Base-by-base conservation (phyloP, 2,329 filamentous ascomycete species). In the Aspergillus sp. region DNA sequence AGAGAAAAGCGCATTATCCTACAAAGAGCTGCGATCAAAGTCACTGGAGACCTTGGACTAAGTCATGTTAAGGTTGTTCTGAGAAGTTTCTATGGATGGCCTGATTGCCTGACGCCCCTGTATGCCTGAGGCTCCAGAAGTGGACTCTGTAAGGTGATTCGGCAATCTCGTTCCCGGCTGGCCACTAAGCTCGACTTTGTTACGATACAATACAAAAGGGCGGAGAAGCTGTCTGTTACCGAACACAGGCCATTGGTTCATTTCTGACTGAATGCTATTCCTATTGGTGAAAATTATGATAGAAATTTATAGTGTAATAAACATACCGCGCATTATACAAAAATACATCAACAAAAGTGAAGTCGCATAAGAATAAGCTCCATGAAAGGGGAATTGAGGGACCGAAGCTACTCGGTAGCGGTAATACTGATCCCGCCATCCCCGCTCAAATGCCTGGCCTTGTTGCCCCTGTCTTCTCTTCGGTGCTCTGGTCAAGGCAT, bases 21-120 rank as follows among this genome's bases (percentile, higher is more conserved):
- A 30, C 8, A 11, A 9, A 30, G 26, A 11, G 9, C 26, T 30
- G 8, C 7, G 34, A 36, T n/a, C n/a, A n/a, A n/a, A n/a, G n/a
- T n/a, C n/a, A n/a, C n/a, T n/a, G n/a, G n/a, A n/a, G 34, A 36
- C 15, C 18, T 22, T 20, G 17, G 18, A 36, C 34, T 36, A 26
- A 34, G 15, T 36, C 45, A 48, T 39, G 47, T 49, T 50, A 50
- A 50, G 48, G 48, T 50, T 50, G 48, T 50, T 50, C 48, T 18
- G 9, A 36, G 13, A 26, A 39, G 30, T 30, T 36, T 45, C 32
- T 9, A 45, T 18, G 26, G 17, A 11, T 17, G n/a, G 17, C 11
- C 24, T 18, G 12, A 7, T 6, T 15, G 38, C 20, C 17, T 24
- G 22, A 6, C 4, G 15, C 20, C 30, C 42, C 34, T 26, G 17